Base-by-base conservation (phyloP, 2,329 filamentous ascomycete genomes). In the Talaromyces verruculosus region DNA sequence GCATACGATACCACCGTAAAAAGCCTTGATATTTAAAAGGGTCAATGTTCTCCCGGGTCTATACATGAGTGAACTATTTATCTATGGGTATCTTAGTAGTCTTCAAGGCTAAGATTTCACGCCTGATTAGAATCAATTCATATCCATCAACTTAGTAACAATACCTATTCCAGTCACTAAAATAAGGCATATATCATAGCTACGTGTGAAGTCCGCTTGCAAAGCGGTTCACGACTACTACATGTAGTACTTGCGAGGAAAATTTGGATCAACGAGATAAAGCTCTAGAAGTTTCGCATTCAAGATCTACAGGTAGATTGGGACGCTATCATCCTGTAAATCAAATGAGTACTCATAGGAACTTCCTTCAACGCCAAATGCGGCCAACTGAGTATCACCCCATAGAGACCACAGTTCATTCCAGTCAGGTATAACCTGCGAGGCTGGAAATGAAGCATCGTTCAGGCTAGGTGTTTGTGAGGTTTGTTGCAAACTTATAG, bases 321-420 rank as follows among this genome's bases (percentile, higher is more conserved):
- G 28, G 28, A 19, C 6, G 57, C 8, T 33, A n/a, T 15, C 37
- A 11, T 60, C 37, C 11, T 30, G 39, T 11, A 60, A 19, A 33
- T 30, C 25, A 60, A 43, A 45, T 43, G 57, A 33, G 57, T 45
- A 45, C 57, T 60, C 57, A 11, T 60, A 60, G 10, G 57, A 60
- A 28, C 39, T 60, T 28, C 25, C 57, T 60, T 60, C 57, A 3
- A 60, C 39, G 19, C 57, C 57, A 45, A 60, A 60, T 28, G 39
- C 22, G 19, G 57, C 39, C 57, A 60, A 13, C 6, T 60, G 39
- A 45, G 39, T 28, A 60, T 60, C 57, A 33, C 57, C 57, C 57
- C 57, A 60, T 33, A 60, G 57, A 33, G 39, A 45, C 57, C 57
- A 60, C 17, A 60, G 10, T 45, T 60, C 57, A 33, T 60, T 43